Conservation (phyloP, 495 filamentous ascomycete species). For the Trichodelitschia bisporula region DNA sequence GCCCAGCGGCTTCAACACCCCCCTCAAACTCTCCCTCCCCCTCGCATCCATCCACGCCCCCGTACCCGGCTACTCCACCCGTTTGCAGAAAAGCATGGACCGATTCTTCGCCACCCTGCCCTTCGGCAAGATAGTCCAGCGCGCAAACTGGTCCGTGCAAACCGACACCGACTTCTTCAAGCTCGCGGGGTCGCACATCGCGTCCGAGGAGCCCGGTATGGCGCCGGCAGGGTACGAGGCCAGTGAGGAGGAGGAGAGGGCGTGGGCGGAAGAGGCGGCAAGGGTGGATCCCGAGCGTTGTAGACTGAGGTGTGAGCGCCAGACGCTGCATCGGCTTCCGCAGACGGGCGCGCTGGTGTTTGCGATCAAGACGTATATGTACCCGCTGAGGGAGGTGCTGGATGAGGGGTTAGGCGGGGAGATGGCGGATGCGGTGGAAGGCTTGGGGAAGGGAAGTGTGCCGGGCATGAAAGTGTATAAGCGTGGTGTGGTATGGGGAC, state of each 20-base stretch:
- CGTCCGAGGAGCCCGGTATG: constrained; percentile 17
- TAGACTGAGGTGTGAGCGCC: constrained; percentile 43
- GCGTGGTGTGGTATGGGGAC: constrained; percentile 38
- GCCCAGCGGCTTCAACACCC: constrained; percentile 45
- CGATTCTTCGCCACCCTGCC: constrained; percentile 38
- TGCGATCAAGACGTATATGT: constrained; percentile 59
- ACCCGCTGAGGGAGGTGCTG: constrained; percentile 40
- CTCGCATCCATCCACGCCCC: constrained; percentile 39
- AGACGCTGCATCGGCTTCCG: constrained; percentile 52
- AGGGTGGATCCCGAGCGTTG: constrained; percentile 22
- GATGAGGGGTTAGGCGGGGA: constrained; percentile 38
- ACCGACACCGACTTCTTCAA: constrained; percentile 30
- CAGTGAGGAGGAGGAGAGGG: constrained; percentile 6
- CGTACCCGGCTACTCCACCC: constrained; percentile 31
- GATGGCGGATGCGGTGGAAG: constrained; percentile 47
- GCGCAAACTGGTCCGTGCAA: constrained; percentile 43
- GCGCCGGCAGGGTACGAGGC: background rate
- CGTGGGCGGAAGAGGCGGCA: constrained; percentile 18
- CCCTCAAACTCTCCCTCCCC: constrained; percentile 32
- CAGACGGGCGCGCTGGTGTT: constrained; percentile 42
- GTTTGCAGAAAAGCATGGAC: constrained; percentile 55
- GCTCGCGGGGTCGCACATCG: constrained; percentile 24
- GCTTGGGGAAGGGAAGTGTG: constrained; percentile 40
- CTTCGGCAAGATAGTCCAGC: constrained; percentile 26
- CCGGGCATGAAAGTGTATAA: constrained; percentile 48